Evolutionary conservation across 139 green algal species (phyloP), one percentile per base, ranked within the genome.

Genomic region (Chlorella sorokiniana): DNA sequence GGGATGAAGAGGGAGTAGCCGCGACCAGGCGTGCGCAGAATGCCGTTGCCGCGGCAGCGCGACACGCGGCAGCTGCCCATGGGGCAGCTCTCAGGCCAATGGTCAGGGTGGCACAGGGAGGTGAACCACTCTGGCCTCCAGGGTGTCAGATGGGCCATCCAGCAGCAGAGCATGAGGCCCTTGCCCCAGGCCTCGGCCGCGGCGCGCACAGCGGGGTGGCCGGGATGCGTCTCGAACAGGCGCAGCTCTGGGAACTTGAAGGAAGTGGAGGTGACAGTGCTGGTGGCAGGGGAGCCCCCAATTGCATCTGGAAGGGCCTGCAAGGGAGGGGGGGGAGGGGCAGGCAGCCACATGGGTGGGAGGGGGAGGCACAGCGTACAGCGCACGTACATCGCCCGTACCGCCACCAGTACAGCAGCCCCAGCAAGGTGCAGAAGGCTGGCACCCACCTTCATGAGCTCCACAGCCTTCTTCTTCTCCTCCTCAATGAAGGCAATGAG

Each of bases 81-180:
- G 56, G 56, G 56, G 56, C 56, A 65, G 18, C 56, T 65, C 18
- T 29, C 18, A 10, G 56, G 56, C 56, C 56, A 65, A 22, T 65
- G 56, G 18, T 65, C 18, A 10, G 56, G 56, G 56, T 65, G 56
- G 56, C 56, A 65, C 56, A 65, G 56, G 23, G 29, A 10, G 16
- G 56, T 6, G 22, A 65, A 65, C 56, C 56, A 65, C 56, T 65
- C 56, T 65, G 56, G 56, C 56, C 56, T 65, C 56, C 56, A 65
- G 23, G 56, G 56, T 16, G 56, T 65, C 16, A 65, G 56, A 22
- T 65, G 56, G 18, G 18, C 56, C 56, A 65, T 65, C 56, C 56
- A 65, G 56, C 56, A 65, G 56, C 56, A 33, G 6, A 65, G 56
- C 56, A 65, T 65, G 18, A 65, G 6, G 23, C 6, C 56, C 23